A percentile compares a stretch with the other conserved stretches of the same genome.
These are phyloP conservation scores for Pleoardoris graminearum DNA, from an alignment of 2,329 filamentous ascomycete species.

Conservation along the genomic window DNA sequence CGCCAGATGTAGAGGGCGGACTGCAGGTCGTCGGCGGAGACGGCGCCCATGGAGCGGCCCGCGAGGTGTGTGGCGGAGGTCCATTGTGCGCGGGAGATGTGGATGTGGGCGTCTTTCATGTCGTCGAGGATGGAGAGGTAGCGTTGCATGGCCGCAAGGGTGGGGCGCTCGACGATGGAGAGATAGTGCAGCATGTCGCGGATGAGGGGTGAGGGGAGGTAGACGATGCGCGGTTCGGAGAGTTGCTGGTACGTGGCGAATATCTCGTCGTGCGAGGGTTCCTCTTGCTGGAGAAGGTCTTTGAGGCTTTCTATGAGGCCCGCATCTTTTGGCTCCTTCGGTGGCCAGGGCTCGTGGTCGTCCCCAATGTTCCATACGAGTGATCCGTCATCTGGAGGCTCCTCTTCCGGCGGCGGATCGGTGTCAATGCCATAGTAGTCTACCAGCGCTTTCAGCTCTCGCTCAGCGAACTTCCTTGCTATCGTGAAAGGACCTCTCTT, in stretches of 20 bases:
- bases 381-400: slow-evolving; percentile 35
- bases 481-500: slow-evolving; percentile 26
- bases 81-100: slow-evolving; percentile 73
- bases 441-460: slow-evolving; percentile 53
- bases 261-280: slow-evolving; percentile 52
- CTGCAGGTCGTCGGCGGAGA: slow-evolving; percentile 64
- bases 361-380: slow-evolving; percentile 40
- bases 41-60: slow-evolving; percentile 66
- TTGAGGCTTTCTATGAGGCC: slow-evolving; percentile 40
- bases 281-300: slow-evolving; percentile 49
- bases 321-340: slow-evolving; percentile 36
- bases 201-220: slow-evolving; percentile 57
- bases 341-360: slow-evolving; percentile 39
- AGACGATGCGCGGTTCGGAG: slow-evolving; percentile 57
- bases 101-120: slow-evolving; percentile 72
- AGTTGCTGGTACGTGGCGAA: slow-evolving; percentile 59
- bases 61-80: slow-evolving; percentile 81
- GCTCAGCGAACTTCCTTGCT: slow-evolving; percentile 41
- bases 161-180: slow-evolving; percentile 62
- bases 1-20: slow-evolving; percentile 78
- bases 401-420: slow-evolving; percentile 29
- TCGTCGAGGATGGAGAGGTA: slow-evolving; percentile 86
- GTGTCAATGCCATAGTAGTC: slow-evolving; percentile 50
- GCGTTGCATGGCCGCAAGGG: slow-evolving; percentile 67
- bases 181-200: slow-evolving; percentile 69